phyloP scores from a whole-genome alignment of 129 eudicot species.

The Arctium minus region DNA sequence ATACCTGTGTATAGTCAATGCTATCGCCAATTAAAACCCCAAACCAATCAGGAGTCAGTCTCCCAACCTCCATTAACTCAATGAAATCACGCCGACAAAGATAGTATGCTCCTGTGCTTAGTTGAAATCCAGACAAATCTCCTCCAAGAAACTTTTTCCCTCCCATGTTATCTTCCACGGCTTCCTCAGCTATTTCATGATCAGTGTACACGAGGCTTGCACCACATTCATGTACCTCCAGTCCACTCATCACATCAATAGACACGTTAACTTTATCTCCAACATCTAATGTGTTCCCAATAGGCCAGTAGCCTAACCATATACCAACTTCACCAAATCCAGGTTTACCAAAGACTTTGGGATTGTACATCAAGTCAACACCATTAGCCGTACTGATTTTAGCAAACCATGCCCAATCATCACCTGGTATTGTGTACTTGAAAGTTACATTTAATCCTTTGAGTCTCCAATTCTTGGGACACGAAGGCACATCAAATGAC shows the following conservation, averaged over 20 bases:
- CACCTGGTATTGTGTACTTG: not conserved
- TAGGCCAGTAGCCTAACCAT: constrained; percentile 36
- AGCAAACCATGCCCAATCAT: not conserved
- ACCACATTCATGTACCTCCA: constrained; percentile 15
- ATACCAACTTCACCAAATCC: not conserved
- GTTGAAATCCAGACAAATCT: constrained; percentile 18
- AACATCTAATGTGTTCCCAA: constrained; percentile 8
- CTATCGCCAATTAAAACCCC: not conserved
- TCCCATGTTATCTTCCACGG: not conserved
- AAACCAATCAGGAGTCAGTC: constrained; percentile 7
- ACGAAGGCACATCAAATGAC: constrained; percentile 12
- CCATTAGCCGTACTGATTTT: not conserved
- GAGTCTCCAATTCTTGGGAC: not conserved
- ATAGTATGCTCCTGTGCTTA: constrained; percentile 26
- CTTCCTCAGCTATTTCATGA: not conserved
- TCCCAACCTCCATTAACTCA: constrained; percentile 13
- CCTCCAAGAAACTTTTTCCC: constrained; percentile 11
- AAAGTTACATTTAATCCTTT: constrained; percentile 1
- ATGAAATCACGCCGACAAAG: constrained; percentile 24
- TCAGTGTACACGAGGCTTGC: constrained; percentile 27
- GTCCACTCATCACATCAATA: constrained; percentile 1
- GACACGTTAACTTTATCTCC: constrained; percentile 20
- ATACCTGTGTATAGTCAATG: constrained; percentile 10
- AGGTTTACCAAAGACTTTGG: constrained; percentile 18
- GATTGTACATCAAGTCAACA: constrained; percentile 19